A percentile compares a stretch with the other conserved stretches of the same genome.
These are phyloP conservation scores for Yarrowia hollandica DNA, from an alignment of 805 yeast genomes.

Conservation along the genomic window DNA sequence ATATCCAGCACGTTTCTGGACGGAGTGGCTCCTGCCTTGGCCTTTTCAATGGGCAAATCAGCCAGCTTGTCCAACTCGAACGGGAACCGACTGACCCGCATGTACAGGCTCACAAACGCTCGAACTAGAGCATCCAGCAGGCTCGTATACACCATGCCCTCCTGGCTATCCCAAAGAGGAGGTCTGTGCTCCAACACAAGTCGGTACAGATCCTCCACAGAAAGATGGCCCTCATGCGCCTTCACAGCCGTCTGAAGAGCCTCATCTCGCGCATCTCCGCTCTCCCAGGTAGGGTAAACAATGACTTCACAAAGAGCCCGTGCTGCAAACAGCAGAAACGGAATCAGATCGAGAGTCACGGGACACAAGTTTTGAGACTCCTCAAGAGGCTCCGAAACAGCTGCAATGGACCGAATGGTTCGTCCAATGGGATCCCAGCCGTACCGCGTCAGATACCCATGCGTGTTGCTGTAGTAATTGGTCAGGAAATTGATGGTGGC, in stretches of 20 bases:
- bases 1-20: background rate
- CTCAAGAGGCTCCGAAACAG: background rate
- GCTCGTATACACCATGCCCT: background rate
- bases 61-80: slow-evolving; percentile 9
- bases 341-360: background rate
- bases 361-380: background rate
- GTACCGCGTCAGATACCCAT: background rate
- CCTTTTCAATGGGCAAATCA: background rate
- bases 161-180: background rate
- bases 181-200: background rate
- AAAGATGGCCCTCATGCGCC: background rate
- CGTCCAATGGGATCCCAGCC: slow-evolving; percentile 12
- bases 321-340: background rate
- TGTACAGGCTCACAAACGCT: slow-evolving; percentile 12
- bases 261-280: background rate
- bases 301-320: background rate
- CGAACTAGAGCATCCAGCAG: slow-evolving; percentile 8
- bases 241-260: background rate
- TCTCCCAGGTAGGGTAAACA: background rate
- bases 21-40: background rate
- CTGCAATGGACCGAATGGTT: background rate
- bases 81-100: slow-evolving; percentile 8
- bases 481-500: slow-evolving; percentile 2
- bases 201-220: slow-evolving; percentile 4
- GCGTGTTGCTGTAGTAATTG: background rate